Conservation (phyloP, 768 basidiomycete species). For the Phallus indusiatus region DNA sequence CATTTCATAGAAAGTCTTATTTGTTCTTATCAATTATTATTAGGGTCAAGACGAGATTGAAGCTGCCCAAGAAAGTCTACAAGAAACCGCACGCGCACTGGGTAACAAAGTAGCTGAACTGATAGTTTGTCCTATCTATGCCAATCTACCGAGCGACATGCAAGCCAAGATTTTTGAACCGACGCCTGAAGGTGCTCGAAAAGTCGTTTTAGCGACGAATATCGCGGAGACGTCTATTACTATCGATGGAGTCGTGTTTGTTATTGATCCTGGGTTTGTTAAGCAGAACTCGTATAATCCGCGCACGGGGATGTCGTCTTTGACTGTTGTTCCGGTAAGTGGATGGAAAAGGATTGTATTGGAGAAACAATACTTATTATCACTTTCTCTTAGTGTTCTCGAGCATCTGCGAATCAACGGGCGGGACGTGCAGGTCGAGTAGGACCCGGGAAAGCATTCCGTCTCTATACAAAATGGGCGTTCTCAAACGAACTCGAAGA, state of each 20-base stretch:
- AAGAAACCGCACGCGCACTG: slow-evolving; percentile 88
- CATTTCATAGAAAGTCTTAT: not conserved
- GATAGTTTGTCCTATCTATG: slow-evolving; percentile 95
- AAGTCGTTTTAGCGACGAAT: slow-evolving; percentile 97
- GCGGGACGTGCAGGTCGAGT: slow-evolving; percentile 97
- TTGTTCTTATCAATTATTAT: slow-evolving; percentile 3
- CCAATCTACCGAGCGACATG: slow-evolving; percentile 98
- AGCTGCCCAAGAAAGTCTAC: slow-evolving; percentile 89
- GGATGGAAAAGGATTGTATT: not conserved
- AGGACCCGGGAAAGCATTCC: slow-evolving; percentile 95
- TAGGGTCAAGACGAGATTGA: slow-evolving; percentile 99
- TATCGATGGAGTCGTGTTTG: slow-evolving; percentile 98
- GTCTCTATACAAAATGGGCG: slow-evolving; percentile 99
- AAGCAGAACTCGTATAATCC: slow-evolving; percentile 99
- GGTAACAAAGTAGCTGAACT: slow-evolving; percentile 95
- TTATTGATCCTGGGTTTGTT: slow-evolving; percentile 98
- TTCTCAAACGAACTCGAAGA: slow-evolving; percentile 92
- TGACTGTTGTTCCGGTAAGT: slow-evolving; percentile 89
- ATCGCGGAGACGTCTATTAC: slow-evolving; percentile 99
- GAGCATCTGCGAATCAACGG: slow-evolving; percentile 94
- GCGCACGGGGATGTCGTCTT: slow-evolving; percentile 94
- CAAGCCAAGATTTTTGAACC: slow-evolving; percentile 99
- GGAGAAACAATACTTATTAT: not conserved
- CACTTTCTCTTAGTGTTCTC: slow-evolving; percentile 66
- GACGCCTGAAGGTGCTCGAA: slow-evolving; percentile 90